phyloP scores from a whole-genome alignment of 257 asterid species.

The Petunia axillaris region DNA sequence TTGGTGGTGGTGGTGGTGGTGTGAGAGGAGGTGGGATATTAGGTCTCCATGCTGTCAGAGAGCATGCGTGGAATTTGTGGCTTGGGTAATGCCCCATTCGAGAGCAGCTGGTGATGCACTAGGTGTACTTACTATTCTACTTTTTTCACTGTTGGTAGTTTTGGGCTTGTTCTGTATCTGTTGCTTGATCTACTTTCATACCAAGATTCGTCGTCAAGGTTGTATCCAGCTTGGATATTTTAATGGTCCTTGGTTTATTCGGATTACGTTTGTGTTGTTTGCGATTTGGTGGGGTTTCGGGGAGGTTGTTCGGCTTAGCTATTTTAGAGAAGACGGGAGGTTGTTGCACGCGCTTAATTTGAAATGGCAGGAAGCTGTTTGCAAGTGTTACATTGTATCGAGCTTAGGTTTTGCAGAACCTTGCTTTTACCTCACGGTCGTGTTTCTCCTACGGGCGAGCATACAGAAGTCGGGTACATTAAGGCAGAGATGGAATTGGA shows the following conservation, averaged over 20 bases:
- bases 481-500: slow-evolving; percentile 66
- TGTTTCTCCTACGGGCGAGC: slow-evolving; percentile 78
- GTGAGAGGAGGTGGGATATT: slow-evolving; percentile 37
- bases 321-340: slow-evolving; percentile 58
- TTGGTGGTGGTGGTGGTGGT: slow-evolving; percentile 30
- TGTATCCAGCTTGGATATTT: slow-evolving; percentile 62
- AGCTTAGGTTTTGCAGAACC: slow-evolving; percentile 91
- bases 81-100: slow-evolving; percentile 90
- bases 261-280: slow-evolving; percentile 54
- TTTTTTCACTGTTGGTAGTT: slow-evolving; percentile 66
- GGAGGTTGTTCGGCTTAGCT: slow-evolving; percentile 63
- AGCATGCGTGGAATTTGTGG: slow-evolving; percentile 85
- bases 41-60: slow-evolving; percentile 71
- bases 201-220: slow-evolving; percentile 50
- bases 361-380: slow-evolving; percentile 74
- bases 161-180: slow-evolving; percentile 60
- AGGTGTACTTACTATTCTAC: slow-evolving; percentile 76
- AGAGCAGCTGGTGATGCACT: slow-evolving; percentile 87
- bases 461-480: slow-evolving; percentile 65
- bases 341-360: slow-evolving; percentile 55
- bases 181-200: slow-evolving; percentile 63
- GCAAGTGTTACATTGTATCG: slow-evolving; percentile 82
- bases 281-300: slow-evolving; percentile 82
- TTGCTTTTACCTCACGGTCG: slow-evolving; percentile 68
- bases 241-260: slow-evolving; percentile 80